Percentiles rank a stretch among this genome's conserved stretches.
Evolutionary conservation across 306 rosid species (phyloP).

Genomic region (Coriaria nepalensis): DNA sequence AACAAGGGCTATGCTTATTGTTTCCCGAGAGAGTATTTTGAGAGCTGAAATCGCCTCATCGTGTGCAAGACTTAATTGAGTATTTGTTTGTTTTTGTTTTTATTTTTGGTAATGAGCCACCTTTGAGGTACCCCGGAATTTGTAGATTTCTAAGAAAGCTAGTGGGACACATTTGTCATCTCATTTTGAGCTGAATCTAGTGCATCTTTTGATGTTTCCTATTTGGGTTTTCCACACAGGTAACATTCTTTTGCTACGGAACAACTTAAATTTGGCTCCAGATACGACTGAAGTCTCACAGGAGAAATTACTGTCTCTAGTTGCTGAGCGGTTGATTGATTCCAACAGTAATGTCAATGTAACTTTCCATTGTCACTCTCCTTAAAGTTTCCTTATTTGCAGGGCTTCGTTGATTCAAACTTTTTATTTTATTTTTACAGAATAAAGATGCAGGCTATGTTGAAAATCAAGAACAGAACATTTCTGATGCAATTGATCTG

Average conservation of each 20-base stretch:
- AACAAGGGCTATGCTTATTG: too few species aligned
- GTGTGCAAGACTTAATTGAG: too few species aligned
- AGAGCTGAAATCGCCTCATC: too few species aligned
- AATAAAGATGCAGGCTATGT: conserved; percentile 80
- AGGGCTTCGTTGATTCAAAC: background rate
- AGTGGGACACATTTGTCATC: background rate
- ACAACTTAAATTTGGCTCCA: conserved; percentile 62
- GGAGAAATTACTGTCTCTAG: conserved; percentile 82
- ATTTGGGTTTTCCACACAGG: conserved; percentile 46
- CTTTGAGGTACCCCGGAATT: background rate
- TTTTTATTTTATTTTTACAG: conserved; percentile 26
- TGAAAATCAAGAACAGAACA: conserved; percentile 88
- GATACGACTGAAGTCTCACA: conserved; percentile 83
- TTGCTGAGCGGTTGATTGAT: conserved; percentile 83
- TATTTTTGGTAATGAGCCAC: background rate
- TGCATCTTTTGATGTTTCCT: conserved; percentile 1
- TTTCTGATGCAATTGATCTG: conserved; percentile 93
- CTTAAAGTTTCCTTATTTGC: too few species aligned
- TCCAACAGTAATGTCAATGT: conserved; percentile 75
- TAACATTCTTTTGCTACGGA: conserved; percentile 71
- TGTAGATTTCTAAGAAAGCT: too few species aligned
- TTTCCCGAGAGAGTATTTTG: too few species aligned
- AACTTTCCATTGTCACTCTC: background rate
- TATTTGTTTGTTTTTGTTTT: too few species aligned
- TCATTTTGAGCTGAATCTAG: background rate